These are phyloP conservation scores for Wickerhamomyces strasburgensis DNA, from an alignment of 805 yeast genomes.

Conservation along the genomic window DNA sequence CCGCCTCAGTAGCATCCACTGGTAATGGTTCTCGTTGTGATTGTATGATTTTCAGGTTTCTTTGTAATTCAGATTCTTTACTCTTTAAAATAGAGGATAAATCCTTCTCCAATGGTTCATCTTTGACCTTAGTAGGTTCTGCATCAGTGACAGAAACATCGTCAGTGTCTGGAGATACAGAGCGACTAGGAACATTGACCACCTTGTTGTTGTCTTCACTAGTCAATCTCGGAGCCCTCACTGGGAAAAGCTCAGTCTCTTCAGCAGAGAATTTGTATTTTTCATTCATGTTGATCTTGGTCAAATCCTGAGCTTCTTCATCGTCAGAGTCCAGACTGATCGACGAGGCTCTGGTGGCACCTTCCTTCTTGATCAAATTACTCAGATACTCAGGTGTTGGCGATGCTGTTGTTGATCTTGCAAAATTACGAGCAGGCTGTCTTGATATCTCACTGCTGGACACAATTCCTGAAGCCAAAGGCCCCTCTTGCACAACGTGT, in stretches of 20 bases:
- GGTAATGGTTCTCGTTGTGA: conserved; percentile 26
- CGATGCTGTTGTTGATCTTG: conserved; percentile 25
- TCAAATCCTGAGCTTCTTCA: conserved; percentile 37
- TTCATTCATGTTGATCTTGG: conserved; percentile 60
- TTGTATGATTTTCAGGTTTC: conserved; percentile 26
- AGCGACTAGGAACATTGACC: conserved; percentile 18
- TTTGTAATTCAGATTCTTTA: conserved; percentile 24
- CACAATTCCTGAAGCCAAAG: too few species aligned
- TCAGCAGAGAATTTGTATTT: conserved; percentile 42
- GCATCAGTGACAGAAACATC: conserved; percentile 2
- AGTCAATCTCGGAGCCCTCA: conserved; percentile 54
- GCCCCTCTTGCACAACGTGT: conserved; percentile 67
- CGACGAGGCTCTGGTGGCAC: conserved; percentile 14
- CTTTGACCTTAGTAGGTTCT: conserved; percentile 16
- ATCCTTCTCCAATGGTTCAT: conserved; percentile 19
- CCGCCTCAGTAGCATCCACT: conserved; percentile 29
- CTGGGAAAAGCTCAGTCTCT: conserved; percentile 62
- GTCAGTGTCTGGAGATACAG: conserved; percentile 22
- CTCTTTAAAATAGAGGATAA: conserved; percentile 17
- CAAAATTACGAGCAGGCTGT: conserved; percentile 16
- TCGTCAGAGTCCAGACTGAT: conserved; percentile 32
- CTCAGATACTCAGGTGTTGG: conserved; percentile 40
- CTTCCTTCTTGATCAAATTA: conserved; percentile 28
- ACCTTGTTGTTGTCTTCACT: conserved; percentile 37
- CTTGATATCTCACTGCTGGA: conserved; percentile 40